Base-by-base conservation (phyloP, 1,284 basidiomycete genomes). In the Malassezia globosa region DNA sequence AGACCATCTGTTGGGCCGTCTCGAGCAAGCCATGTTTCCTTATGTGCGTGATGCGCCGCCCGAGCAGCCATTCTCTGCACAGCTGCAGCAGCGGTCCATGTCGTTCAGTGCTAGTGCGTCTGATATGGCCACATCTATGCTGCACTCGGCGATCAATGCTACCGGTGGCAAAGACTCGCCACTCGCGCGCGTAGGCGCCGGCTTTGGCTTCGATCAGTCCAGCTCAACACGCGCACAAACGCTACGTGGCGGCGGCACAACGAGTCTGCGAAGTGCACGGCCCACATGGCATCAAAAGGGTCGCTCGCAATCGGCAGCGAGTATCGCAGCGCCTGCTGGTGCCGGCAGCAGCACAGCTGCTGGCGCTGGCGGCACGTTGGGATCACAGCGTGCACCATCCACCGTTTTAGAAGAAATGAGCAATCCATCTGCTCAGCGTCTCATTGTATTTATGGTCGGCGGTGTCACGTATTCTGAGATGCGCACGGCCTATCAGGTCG, bases 401-500 rank as follows among this genome's bases (percentile, higher is more conserved):
- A 21, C 40, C 8, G 27, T 25, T 19, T 24, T 37, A 5, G 19
- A 24, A 23, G 41, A 51, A 38, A 48, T 29, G 34, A 47, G 50
- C 39, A 52, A 72, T 31, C 82, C 84, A 47, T 80, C 77, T 44
- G 80, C 82, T 50, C 84, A 89, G 69, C 77, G 92, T n/a, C 70
- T 94, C 19, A 76, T 99, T 42, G 78, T 96, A 34, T 97, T 96
- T 72, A 77, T 96, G 11, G 87, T 87, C 10, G 94, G 94, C 25
- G 94, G 94, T 1, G 84, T 94, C 80, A 94, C 92, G 2, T 94
- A 90, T 72, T 88, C 87, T 0, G 94, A 99, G 74, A 83, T 94
- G 72, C 77, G 92, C 48, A 82, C 87, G 66, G 83, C 80, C 26
- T 97, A 96, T 69, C 77, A 83, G 43, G 75, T 92, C 7, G 84